Percentiles rank a stretch among this genome's conserved stretches.
phyloP scores from a whole-genome alignment of 208 protist genomes.

The Leishmania martiniquensis region DNA sequence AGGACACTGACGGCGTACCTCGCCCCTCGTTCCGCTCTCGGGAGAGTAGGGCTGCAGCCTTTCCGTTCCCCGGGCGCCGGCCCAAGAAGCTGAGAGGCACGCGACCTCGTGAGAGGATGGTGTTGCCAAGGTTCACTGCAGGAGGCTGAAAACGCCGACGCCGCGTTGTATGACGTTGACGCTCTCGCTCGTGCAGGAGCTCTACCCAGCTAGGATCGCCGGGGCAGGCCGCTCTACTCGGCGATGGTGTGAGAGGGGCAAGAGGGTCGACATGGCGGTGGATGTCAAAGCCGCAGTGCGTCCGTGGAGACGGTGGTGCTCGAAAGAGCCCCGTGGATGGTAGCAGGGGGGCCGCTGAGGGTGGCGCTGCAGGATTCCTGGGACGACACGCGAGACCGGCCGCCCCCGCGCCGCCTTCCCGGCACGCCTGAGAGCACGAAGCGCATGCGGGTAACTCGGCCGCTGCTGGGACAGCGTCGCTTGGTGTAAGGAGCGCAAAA shows the following conservation, averaged over 20 bases:
- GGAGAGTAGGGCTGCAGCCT: neutral
- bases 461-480: neutral
- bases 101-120: slow-evolving; percentile 5
- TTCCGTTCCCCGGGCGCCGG: neutral
- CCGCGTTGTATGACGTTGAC: neutral
- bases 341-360: neutral
- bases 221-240: neutral
- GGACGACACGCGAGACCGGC: neutral
- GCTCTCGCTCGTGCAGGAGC: neutral
- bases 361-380: neutral
- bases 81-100: slow-evolving; percentile 10
- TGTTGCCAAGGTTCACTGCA: neutral
- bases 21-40: neutral
- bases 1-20: neutral
- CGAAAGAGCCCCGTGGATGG: neutral
- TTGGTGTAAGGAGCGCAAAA: neutral
- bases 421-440: neutral
- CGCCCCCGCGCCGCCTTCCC: neutral
- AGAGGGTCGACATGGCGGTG: slow-evolving; percentile 19
- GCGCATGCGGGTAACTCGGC: neutral
- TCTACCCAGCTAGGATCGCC: neutral
- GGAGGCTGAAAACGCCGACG: neutral
- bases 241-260: neutral
- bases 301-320: slow-evolving; percentile 4
- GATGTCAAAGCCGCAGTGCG: slow-evolving; percentile 12